Base-by-base conservation (phyloP, 345 rosid genomes). In the Hibiscus mutabilis region DNA sequence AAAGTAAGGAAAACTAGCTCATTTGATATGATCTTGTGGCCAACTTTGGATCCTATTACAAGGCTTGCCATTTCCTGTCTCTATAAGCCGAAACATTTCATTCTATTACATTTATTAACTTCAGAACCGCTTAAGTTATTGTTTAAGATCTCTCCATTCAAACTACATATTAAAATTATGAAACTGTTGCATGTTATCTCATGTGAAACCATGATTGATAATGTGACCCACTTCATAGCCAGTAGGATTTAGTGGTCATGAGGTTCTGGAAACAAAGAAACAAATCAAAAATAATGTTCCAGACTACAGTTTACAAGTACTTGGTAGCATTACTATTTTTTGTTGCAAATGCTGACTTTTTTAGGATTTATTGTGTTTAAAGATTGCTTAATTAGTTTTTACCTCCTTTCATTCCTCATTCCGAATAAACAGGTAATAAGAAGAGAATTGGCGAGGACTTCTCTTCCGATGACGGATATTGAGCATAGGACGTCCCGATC, bases 1-100 rank as follows among this genome's bases (percentile, higher is more conserved):
- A 78, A 22, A 79, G 55, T 12, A 44, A 60, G 29, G 58, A 85
- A 74, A 77, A 68, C 57, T 78, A 74, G 79, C 21, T 57, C 25
- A 22, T 25, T n/a, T 0, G 40, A 60, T 40, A 21, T 60, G 70
- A 42, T 21, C 42, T 27, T 33, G 40, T 24, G 16, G 3, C 40
- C 8, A 66, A 63, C 60, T 33, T 46, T 62, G 19, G 55, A 60
- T 59, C 65, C 14, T 47, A 63, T 60, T 4, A 46, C 65, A 70
- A 71, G 77, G 60, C 29, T 22, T 35, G 68, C 75, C 7, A 18
- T 33, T 11, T 56, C 51, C 25, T 60, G 71, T 21, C 56, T 60
- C 61, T 10, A 18, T 19, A 21, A 8, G 22, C 5, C 42, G 31
- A 14, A 29, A 22, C 27, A 22, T 12, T 63, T 64, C 6, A 21